A percentile compares a stretch with the other conserved stretches of the same genome.
These are phyloP conservation scores for Kodamaea plutei DNA, from an alignment of 1,139 yeast species.

Conservation along the genomic window DNA sequence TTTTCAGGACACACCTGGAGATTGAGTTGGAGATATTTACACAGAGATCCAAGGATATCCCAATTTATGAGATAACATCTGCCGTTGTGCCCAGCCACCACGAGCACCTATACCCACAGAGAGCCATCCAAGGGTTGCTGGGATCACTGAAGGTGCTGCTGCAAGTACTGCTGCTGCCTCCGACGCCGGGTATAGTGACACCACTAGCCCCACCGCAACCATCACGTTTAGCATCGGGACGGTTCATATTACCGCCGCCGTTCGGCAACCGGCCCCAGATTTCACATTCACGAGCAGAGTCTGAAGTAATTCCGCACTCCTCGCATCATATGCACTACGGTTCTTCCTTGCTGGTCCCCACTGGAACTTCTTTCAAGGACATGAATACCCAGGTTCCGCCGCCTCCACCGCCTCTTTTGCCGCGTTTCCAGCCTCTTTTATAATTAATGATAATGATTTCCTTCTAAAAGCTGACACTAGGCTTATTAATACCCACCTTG, in stretches of 20 bases:
- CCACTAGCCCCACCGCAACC: too few species aligned
- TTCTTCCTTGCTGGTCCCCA: background rate
- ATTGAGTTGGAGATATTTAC: conserved; percentile 37
- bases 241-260: conserved; percentile 33
- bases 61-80: conserved; percentile 35
- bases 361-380: conserved; percentile 17
- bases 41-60: conserved; percentile 29
- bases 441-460: too few species aligned
- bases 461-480: too few species aligned
- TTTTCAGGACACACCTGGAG: conserved; percentile 24
- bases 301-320: conserved; percentile 9
- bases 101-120: conserved; percentile 8
- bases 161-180: too few species aligned
- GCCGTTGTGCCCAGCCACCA: conserved; percentile 23
- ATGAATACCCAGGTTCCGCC: conserved; percentile 20
- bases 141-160: too few species aligned
- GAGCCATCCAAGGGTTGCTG: background rate
- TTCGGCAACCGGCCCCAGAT: conserved; percentile 14
- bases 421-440: conserved; percentile 37
- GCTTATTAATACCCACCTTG: too few species aligned
- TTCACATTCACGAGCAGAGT: conserved; percentile 7
- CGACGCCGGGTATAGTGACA: too few species aligned
- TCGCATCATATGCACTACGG: conserved; percentile 8
- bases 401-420: conserved; percentile 28
- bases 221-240: too few species aligned